These are phyloP conservation scores for Suillus cothurnatus DNA, from an alignment of 768 basidiomycete species.

Conservation along the genomic window DNA sequence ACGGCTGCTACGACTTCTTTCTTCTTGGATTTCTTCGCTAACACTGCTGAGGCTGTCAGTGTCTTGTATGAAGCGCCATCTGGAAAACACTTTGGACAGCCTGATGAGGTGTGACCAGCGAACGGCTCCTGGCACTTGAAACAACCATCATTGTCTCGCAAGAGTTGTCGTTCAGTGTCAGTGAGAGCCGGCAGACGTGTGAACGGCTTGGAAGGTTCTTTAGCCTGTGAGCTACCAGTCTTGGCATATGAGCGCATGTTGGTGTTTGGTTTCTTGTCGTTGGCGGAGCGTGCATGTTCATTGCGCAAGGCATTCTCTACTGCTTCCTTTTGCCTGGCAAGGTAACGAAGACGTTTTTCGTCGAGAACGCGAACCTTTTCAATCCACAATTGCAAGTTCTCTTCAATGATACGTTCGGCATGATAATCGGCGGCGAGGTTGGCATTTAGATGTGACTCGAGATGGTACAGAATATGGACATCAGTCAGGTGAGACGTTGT, in stretches of 20 bases:
- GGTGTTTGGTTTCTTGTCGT: too few species aligned
- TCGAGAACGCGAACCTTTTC: slow-evolving; percentile 2
- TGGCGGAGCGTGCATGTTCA: background rate
- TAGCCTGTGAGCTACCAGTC: too few species aligned
- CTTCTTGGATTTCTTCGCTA: background rate
- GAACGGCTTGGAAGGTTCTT: background rate
- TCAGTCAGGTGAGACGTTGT: background rate
- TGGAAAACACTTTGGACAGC: slow-evolving; percentile 26
- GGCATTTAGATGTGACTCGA: slow-evolving; percentile 5
- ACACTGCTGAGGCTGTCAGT: slow-evolving; percentile 10
- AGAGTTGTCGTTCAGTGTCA: slow-evolving; percentile 10
- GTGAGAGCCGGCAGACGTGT: slow-evolving; percentile 14
- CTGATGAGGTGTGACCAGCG: background rate
- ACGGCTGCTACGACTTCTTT: background rate
- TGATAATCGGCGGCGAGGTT: slow-evolving; percentile 1
- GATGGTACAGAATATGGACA: background rate
- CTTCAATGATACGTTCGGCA: background rate
- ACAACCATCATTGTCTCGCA: slow-evolving; percentile 24
- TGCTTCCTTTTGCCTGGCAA: background rate
- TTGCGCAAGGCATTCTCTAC: background rate
- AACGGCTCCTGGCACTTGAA: slow-evolving; percentile 21
- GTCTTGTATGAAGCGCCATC: slow-evolving; percentile 17
- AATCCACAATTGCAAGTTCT: slow-evolving; percentile 4
- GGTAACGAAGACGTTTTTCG: background rate
- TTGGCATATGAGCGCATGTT: too few species aligned